These are phyloP conservation scores for Fusarium temperatum DNA, from an alignment of 2,329 filamentous ascomycete species.

Conservation along the genomic window DNA sequence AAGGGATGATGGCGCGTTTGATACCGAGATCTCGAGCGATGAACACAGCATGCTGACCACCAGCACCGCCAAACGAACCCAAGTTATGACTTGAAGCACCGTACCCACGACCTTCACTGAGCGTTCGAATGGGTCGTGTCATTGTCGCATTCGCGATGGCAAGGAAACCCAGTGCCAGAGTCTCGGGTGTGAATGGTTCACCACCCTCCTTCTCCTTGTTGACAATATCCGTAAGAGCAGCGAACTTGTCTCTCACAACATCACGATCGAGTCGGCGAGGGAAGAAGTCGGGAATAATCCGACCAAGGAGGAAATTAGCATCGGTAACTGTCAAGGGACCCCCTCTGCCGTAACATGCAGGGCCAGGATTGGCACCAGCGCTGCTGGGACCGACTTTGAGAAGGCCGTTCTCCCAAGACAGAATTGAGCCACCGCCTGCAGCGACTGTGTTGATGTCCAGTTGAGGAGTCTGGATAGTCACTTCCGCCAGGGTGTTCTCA, in stretches of 20 bases:
- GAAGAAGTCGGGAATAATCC: slow-evolving; percentile 69
- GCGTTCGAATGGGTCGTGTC: slow-evolving; percentile 70
- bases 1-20: slow-evolving; percentile 53
- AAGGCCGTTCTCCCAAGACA: slow-evolving; percentile 75
- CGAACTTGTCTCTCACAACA: slow-evolving; percentile 52
- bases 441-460: slow-evolving; percentile 79
- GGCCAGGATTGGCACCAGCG: slow-evolving; percentile 76
- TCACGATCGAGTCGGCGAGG: slow-evolving; percentile 58
- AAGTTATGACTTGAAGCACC: slow-evolving; percentile 39
- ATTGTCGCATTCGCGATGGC: slow-evolving; percentile 79
- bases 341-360: slow-evolving; percentile 75
- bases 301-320: slow-evolving; percentile 74
- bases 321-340: slow-evolving; percentile 78
- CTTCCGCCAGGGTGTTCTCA: slow-evolving; percentile 74
- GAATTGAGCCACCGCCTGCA: slow-evolving; percentile 58
- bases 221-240: slow-evolving; percentile 47
- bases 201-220: slow-evolving; percentile 37
- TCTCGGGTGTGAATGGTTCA: slow-evolving; percentile 33
- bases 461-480: slow-evolving; percentile 76
- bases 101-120: slow-evolving; percentile 44
- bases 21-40: slow-evolving; percentile 56
- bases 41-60: slow-evolving; percentile 56
- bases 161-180: slow-evolving; percentile 74
- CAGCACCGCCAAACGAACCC: slow-evolving; percentile 48
- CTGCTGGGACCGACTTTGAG: slow-evolving; percentile 78